phyloP scores from a whole-genome alignment of 495 filamentous ascomycete genomes.

The Penicillium cataractarum region DNA sequence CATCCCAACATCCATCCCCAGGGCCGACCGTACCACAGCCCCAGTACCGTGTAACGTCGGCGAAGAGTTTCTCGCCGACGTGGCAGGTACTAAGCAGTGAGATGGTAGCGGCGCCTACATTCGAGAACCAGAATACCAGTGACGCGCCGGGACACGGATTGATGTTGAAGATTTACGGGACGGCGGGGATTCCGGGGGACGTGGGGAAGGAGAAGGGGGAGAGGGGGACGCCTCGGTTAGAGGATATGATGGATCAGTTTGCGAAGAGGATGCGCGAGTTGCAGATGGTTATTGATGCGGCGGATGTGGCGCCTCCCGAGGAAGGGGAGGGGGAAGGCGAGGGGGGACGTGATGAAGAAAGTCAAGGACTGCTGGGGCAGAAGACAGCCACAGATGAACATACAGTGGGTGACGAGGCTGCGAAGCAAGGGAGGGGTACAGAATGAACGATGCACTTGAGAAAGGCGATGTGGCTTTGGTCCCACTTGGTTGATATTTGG shows the following conservation, averaged over 20 bases:
- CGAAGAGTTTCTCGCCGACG: constrained; percentile 52
- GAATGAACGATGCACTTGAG: background rate
- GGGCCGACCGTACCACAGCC: constrained; percentile 37
- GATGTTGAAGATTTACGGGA: constrained; percentile 73
- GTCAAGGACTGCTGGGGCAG: background rate
- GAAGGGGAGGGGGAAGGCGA: background rate
- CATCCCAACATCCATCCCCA: constrained; percentile 11
- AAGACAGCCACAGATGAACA: background rate
- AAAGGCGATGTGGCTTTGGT: background rate
- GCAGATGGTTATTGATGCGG: constrained; percentile 47
- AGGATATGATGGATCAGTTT: constrained; percentile 68
- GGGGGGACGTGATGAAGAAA: no score
- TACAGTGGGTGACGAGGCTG: background rate
- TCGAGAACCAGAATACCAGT: constrained; percentile 50
- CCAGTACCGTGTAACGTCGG: constrained; percentile 45
- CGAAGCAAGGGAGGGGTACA: background rate
- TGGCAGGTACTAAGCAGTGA: constrained; percentile 59
- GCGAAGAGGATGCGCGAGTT: constrained; percentile 63
- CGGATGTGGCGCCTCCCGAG: constrained; percentile 12
- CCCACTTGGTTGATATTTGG: background rate
- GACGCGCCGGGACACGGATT: constrained; percentile 43
- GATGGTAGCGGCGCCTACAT: constrained; percentile 60
- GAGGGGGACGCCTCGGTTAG: constrained; percentile 40
- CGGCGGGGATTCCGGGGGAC: constrained; percentile 33
- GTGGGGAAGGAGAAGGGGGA: constrained; percentile 38